Evolutionary conservation across 192 early-diverging fungal genomes (phyloP).

Genomic region (Haplosporangium gracile): DNA sequence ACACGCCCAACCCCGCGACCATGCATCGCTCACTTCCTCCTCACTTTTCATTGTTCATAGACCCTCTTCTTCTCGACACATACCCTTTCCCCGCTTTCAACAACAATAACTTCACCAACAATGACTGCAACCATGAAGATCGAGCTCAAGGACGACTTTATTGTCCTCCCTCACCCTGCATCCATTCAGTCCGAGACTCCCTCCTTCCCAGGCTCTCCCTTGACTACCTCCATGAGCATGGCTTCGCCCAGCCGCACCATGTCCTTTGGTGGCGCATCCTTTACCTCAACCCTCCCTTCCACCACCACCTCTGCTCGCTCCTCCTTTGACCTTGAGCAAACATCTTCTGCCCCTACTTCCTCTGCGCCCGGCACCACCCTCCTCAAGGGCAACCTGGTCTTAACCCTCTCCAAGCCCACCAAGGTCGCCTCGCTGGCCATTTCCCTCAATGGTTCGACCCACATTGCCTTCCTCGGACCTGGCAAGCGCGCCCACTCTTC

Average conservation of each 20-base stretch:
- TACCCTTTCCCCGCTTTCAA: background rate
- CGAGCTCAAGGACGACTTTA: conserved; percentile 34
- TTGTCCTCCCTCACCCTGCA: conserved; percentile 31
- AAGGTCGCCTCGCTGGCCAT: conserved; percentile 39
- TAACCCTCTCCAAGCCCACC: conserved; percentile 40
- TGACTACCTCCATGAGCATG: conserved; percentile 33
- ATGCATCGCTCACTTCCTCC: background rate
- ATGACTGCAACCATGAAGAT: conserved; percentile 44
- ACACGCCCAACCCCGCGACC: background rate
- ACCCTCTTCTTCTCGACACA: background rate
- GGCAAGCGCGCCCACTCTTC: conserved; percentile 53
- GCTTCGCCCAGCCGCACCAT: conserved; percentile 46
- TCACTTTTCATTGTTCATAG: background rate
- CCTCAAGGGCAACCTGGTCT: conserved; percentile 24
- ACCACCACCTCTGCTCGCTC: conserved; percentile 39
- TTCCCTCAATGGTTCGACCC: conserved; percentile 42
- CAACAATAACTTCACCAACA: background rate
- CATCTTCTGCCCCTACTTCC: background rate
- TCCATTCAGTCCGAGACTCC: background rate
- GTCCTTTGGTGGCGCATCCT: conserved; percentile 36
- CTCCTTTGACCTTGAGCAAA: conserved; percentile 39
- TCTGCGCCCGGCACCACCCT: conserved; percentile 2
- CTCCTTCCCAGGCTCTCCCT: conserved; percentile 11
- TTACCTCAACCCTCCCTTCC: conserved; percentile 40
- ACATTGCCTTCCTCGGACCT: conserved; percentile 48